These are phyloP conservation scores for Suhomyces atakaporum DNA, from an alignment of 1,139 yeast species.

Conservation along the genomic window DNA sequence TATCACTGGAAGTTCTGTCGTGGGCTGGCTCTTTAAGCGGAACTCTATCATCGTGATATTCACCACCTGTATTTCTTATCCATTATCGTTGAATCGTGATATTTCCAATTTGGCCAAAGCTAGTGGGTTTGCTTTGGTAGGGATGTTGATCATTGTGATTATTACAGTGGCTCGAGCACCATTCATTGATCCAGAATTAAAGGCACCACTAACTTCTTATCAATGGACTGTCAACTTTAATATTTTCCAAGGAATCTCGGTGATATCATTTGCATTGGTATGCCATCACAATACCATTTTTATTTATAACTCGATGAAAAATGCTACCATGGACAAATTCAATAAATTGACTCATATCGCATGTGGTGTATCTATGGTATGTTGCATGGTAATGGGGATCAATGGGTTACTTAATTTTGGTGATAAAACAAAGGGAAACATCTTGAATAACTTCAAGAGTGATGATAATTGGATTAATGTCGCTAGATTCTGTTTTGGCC, in stretches of 20 bases:
- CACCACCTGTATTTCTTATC: slow-evolving; percentile 75
- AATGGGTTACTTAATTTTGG: slow-evolving; percentile 80
- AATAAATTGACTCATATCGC: slow-evolving; percentile 79
- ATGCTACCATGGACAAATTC: slow-evolving; percentile 76
- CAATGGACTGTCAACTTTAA: slow-evolving; percentile 63
- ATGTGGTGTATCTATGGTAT: slow-evolving; percentile 76
- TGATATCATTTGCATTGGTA: slow-evolving; percentile 89
- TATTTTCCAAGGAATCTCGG: slow-evolving; percentile 85
- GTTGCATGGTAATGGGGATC: slow-evolving; percentile 77
- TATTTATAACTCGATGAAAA: slow-evolving; percentile 78
- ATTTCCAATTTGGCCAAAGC: slow-evolving; percentile 88
- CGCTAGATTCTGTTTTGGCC: slow-evolving; percentile 89
- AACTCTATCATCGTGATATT: slow-evolving; percentile 68
- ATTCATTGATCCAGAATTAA: slow-evolving; percentile 45
- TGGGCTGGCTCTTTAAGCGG: slow-evolving; percentile 60
- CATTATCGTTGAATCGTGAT: slow-evolving; percentile 76
- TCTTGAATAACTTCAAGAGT: slow-evolving; percentile 80
- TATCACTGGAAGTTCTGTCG: slow-evolving; percentile 38
- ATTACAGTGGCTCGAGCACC: slow-evolving; percentile 80
- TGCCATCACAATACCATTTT: slow-evolving; percentile 94
- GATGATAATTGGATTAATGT: slow-evolving; percentile 74
- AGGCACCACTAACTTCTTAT: slow-evolving; percentile 46
- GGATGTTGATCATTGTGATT: slow-evolving; percentile 77
- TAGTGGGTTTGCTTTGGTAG: slow-evolving; percentile 79
- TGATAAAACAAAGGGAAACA: slow-evolving; percentile 78